A percentile compares a stretch with the other conserved stretches of the same genome.
Evolutionary conservation across 2,329 filamentous ascomycete genomes (phyloP).

Genomic region (Colletotrichum gloeosporioides): DNA sequence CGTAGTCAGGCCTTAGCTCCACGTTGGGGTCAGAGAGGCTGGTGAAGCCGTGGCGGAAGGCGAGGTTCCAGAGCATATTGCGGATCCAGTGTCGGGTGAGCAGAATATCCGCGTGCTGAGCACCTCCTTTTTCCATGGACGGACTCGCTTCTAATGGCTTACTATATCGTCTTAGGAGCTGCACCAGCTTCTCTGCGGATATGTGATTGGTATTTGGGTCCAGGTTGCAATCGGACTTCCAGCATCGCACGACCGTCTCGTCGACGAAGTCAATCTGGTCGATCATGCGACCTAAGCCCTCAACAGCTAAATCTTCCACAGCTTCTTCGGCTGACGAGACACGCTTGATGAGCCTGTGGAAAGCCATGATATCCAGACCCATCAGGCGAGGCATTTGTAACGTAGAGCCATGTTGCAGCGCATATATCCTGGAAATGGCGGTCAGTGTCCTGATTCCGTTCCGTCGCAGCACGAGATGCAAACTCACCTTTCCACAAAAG

Average conservation of each 20-base stretch:
- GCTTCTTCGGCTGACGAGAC: not conserved
- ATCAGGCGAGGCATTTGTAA: not conserved
- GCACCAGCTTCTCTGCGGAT: not conserved
- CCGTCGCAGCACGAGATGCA: rapidly evolving
- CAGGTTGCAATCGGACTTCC: not conserved
- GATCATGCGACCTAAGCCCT: not conserved
- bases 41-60: not conserved
- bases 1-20: not conserved
- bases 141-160: not conserved
- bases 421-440: not conserved
- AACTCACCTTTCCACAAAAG: not conserved
- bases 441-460: not conserved
- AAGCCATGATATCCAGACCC: not conserved
- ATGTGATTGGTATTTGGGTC: not conserved
- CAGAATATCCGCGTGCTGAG: not conserved
- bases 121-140: not conserved
- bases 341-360: not conserved
- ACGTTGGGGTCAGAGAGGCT: not conserved
- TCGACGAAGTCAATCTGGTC: not conserved
- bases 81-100: not conserved
- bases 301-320: not conserved
- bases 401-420: not conserved
- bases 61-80: not conserved
- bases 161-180: not conserved
- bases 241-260: not conserved